Conservation (phyloP, 2,329 filamentous ascomycete species). For the Pleoardoris graminearum region DNA sequence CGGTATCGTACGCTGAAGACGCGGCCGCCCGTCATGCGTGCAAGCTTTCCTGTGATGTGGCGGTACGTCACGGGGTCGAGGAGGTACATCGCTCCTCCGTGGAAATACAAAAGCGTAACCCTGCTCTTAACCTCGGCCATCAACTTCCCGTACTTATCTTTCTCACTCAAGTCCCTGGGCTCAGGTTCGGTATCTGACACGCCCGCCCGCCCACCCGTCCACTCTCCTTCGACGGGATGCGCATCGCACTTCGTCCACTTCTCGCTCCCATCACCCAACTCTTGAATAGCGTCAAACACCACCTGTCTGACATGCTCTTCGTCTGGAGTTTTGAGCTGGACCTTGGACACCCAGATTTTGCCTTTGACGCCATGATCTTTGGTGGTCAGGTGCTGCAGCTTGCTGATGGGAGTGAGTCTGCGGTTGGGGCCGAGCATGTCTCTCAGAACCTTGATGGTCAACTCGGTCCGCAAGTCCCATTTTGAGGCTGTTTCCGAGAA, state of each 20-base stretch:
- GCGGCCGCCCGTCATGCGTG: conserved; percentile 67
- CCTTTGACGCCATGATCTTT: conserved; percentile 73
- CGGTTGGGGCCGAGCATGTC: conserved; percentile 38
- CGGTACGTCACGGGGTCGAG: conserved; percentile 72
- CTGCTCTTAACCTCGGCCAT: conserved; percentile 68
- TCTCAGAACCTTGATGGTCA: conserved; percentile 74
- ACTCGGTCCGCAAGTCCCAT: conserved; percentile 75
- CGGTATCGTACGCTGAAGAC: conserved; percentile 75
- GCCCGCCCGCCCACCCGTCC: conserved; percentile 69
- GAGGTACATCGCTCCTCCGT: conserved; percentile 75
- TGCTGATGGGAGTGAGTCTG: conserved; percentile 30
- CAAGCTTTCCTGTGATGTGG: conserved; percentile 60
- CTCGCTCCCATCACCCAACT: conserved; percentile 50
- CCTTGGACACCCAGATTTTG: conserved; percentile 77
- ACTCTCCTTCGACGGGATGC: conserved; percentile 75
- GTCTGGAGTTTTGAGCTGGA: conserved; percentile 64
- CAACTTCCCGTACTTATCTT: conserved; percentile 66
- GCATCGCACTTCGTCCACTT: conserved; percentile 55
- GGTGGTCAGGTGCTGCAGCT: conserved; percentile 62
- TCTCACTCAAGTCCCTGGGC: conserved; percentile 60
- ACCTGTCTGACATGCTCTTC: conserved; percentile 57
- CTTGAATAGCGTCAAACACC: conserved; percentile 61
- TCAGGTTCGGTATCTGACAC: conserved; percentile 56
- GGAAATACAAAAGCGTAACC: conserved; percentile 71
- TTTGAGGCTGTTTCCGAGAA: conserved; percentile 72